Evolutionary conservation across 2,329 filamentous ascomycete species (phyloP).

Genomic region (Monosporascus sp.): DNA sequence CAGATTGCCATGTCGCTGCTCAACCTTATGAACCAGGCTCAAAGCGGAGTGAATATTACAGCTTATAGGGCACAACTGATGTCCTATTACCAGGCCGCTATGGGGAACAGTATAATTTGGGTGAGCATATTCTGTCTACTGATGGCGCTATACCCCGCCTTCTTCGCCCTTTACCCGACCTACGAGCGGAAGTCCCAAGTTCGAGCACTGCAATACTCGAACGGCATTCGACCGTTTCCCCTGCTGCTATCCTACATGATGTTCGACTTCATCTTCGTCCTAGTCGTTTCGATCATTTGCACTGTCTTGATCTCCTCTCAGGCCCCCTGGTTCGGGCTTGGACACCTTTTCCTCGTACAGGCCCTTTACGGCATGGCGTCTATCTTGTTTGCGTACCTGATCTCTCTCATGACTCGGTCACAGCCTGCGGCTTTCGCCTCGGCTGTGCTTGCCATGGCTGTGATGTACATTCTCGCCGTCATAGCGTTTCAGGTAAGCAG

Average conservation of each 20-base stretch:
- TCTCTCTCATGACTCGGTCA: constrained; percentile 56
- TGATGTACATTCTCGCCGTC: constrained; percentile 21
- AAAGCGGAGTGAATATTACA: constrained; percentile 11
- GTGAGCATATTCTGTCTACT: constrained; percentile 25
- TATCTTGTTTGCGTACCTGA: constrained; percentile 55
- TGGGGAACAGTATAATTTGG: constrained; percentile 15
- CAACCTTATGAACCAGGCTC: constrained; percentile 17
- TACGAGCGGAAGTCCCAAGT: constrained; percentile 57
- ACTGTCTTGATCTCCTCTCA: constrained; percentile 50
- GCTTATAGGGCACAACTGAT: constrained; percentile 7
- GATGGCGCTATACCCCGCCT: constrained; percentile 57
- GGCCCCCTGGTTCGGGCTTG: constrained; percentile 51
- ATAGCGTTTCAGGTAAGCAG: constrained; percentile 19
- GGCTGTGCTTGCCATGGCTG: constrained; percentile 23
- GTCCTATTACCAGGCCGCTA: constrained; percentile 12
- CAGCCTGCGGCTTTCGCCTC: constrained; percentile 62
- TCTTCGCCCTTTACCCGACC: constrained; percentile 63
- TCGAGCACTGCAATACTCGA: constrained; percentile 62
- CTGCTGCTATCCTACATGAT: constrained; percentile 59
- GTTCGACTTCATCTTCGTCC: constrained; percentile 59
- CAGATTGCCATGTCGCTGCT: constrained; percentile 4
- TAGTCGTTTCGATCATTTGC: constrained; percentile 35
- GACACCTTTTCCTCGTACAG: constrained; percentile 59
- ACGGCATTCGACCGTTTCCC: constrained; percentile 57
- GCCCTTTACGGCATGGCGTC: constrained; percentile 59